Base-by-base conservation (phyloP, 1,139 yeast species). In the Hanseniaspora uvarum region DNA sequence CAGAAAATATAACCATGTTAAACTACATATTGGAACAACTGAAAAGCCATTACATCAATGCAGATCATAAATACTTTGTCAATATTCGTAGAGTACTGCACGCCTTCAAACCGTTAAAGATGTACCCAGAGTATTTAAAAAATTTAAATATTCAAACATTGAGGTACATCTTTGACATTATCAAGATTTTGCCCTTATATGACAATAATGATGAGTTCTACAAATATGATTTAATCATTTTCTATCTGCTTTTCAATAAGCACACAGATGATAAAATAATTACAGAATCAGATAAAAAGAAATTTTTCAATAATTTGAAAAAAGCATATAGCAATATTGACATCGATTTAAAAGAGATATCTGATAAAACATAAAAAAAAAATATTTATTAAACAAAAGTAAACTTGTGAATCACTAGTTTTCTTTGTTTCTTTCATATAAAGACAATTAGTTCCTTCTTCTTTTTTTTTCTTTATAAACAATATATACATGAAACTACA, bases 271-370 rank as follows among this genome's bases (percentile, higher is more conserved):
- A 5, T 2, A 36, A 14, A 2, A 19, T 6, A 12, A 34, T 37
- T 1, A n/a, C 30, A 2, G n/a, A 5, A 18, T 18, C 10, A 11
- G 19, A 28, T 28, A 28, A n/a, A 16, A 34, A 21, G 3, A 37
- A 24, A 4, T 41, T 49, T 21, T 14, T 40, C 8, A 24, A 18
- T 5, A 49, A 41, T 14, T 14, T 49, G 30, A 26, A 33, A 26
- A 24, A 12, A 10, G 18, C 31, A 2, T 49, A 49, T 23, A 19
- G 10, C 12, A 21, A 40, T 5, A 24, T 37, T 12, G 37, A 41
- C 5, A 4, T 5, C 1, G 47, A 48, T 14, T 33, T 48, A 10
- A 5, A 16, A 72, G 56, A n/a, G 12, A 48, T 48, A 23, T 3
- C 33, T 10, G 26, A 31, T 11, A 36, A 8, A 21, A 16, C 24